Percentiles rank a stretch among this genome's conserved stretches.
Conservation (phyloP, 768 basidiomycete genomes). For the Tricholoma saponaceum region DNA sequence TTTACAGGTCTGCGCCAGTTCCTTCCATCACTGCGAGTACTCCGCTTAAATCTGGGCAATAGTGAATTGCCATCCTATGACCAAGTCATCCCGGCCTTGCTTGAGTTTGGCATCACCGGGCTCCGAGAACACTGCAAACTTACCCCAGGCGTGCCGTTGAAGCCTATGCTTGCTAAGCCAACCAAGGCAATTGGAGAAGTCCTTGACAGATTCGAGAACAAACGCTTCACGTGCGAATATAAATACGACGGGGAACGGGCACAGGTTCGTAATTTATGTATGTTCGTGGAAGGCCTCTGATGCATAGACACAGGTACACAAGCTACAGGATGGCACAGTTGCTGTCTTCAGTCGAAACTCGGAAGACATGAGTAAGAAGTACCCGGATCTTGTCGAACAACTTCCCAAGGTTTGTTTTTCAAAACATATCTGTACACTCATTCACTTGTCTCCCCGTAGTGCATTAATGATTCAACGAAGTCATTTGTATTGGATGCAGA, state of each 20-base stretch:
- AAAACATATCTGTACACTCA: not conserved
- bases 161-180: slow-evolving; percentile 99
- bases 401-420: slow-evolving; percentile 67
- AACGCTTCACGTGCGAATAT: slow-evolving; percentile 97
- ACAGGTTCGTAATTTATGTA: slow-evolving; percentile 47
- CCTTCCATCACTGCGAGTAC: slow-evolving; percentile 4
- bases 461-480: slow-evolving; percentile 75
- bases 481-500: slow-evolving; percentile 96
- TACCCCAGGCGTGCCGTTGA: slow-evolving; percentile 93
- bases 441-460: slow-evolving; percentile 41
- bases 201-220: slow-evolving; percentile 92
- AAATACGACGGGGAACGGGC: slow-evolving; percentile 99
- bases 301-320: slow-evolving; percentile 64
- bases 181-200: slow-evolving; percentile 99
- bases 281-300: not conserved
- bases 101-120: slow-evolving; percentile 70
- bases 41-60: not conserved
- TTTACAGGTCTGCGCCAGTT: slow-evolving; percentile 70
- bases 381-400: slow-evolving; percentile 96
- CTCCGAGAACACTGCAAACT: slow-evolving; percentile 79
- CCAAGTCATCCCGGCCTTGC: slow-evolving; percentile 83
- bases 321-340: slow-evolving; percentile 74
- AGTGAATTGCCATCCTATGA: slow-evolving; percentile 95
- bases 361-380: slow-evolving; percentile 99
- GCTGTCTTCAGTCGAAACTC: slow-evolving; percentile 96